Conservation (phyloP, 2,329 filamentous ascomycete species). For the Monilinia fructicola region DNA sequence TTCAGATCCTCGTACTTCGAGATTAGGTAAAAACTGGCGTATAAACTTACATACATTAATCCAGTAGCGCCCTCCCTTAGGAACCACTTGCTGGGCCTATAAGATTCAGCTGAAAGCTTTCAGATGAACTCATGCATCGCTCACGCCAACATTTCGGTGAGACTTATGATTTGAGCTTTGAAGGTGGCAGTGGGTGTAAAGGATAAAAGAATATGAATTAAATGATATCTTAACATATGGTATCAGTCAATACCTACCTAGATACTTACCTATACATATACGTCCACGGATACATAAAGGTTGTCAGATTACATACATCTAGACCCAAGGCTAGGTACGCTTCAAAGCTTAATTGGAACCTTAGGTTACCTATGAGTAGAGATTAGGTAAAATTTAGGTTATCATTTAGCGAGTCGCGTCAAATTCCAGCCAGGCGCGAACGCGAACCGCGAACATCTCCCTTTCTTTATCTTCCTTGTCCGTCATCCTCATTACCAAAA, state of each 20-base stretch:
- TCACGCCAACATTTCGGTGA: not conserved
- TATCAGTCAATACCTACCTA: not conserved
- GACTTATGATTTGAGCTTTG: not conserved
- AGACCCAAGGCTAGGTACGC: not conserved
- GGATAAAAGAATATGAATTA: not conserved
- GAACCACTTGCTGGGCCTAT: not conserved
- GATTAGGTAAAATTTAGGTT: not conserved
- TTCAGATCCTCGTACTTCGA: not conserved
- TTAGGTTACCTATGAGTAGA: too few species aligned
- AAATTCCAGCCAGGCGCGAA: conserved; percentile 2
- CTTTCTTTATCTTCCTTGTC: not conserved
- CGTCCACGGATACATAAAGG: too few species aligned
- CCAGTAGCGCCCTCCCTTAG: too few species aligned
- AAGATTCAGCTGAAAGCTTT: conserved; percentile 8
- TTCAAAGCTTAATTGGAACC: too few species aligned
- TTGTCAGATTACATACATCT: not conserved
- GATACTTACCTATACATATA: not conserved
- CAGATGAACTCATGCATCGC: not conserved
- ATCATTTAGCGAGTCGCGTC: conserved; percentile 8
- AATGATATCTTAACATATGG: not conserved
- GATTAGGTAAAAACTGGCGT: not conserved
- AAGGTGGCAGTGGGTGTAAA: not conserved
- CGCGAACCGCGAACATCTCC: not conserved
- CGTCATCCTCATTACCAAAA: not conserved
- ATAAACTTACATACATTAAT: not conserved